Base-by-base conservation (phyloP, 371 early-diverging fungal species). In the Zychaea mexicana region DNA sequence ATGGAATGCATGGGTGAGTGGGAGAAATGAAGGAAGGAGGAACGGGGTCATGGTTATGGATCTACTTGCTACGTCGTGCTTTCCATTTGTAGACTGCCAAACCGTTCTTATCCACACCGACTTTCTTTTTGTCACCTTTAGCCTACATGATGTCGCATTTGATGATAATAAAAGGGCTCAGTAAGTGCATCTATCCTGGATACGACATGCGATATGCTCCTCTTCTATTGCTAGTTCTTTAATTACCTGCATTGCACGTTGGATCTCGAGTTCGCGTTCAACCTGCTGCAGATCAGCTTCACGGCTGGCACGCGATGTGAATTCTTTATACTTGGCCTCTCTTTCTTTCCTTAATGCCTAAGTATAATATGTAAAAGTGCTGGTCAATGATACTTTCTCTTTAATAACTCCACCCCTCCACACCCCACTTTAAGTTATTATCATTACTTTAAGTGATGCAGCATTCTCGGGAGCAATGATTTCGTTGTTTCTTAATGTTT, bases 11-110 rank as follows among this genome's bases (percentile, higher is more conserved):
- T n/a, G n/a, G n/a, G n/a, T n/a, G n/a, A n/a, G n/a, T n/a, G n/a
- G n/a, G n/a, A n/a, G n/a, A n/a, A n/a, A n/a, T n/a, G n/a, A n/a
- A n/a, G 22, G 53, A 52, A 22, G 53, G 30, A 10, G 17, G 33
- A 33, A 8, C 8, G 12, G 12, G 33, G 12, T 33, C n/a, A n/a
- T 33, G 33, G 12, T 33, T 33, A 45, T 59, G 10, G 4, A 13
- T 67, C 72, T 86, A 94, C 74, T 90, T 90, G 72, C 91, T 95
- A 59, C 98, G 86, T 33, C 92, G 90, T 3, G 89, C 85, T 65
- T 85, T 89, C 97, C 96, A 98, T 76, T 96, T 97, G 85, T 95
- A 97, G 22, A 91, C 79, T 19, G 94, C 76, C 24, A 95, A 73
- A 3, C 97, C 97, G 64, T 86, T 69, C 57, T 76, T 73, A 70